phyloP scores from a whole-genome alignment of 192 early-diverging fungal species.

The Backusella tuberculispora region DNA sequence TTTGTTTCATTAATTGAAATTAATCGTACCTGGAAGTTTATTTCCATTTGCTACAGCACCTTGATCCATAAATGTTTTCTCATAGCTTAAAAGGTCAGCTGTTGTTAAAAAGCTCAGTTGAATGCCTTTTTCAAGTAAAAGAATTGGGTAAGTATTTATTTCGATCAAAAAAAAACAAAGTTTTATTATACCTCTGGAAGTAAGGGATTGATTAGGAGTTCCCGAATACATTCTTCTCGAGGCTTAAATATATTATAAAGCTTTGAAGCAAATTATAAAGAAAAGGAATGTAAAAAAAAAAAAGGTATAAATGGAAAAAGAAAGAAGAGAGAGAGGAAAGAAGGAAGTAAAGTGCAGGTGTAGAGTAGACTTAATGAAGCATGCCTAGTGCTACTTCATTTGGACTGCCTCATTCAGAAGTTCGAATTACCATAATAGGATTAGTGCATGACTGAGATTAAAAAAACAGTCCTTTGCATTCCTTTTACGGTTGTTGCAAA shows the following conservation, averaged over 20 bases:
- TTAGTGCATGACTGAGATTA: no score
- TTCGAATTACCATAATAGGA: no score
- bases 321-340: no score
- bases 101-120: conserved; percentile 43
- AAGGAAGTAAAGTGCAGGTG: no score
- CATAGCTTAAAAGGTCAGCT: conserved; percentile 44
- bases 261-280: no score
- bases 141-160: background rate
- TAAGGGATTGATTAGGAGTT: conserved; percentile 6
- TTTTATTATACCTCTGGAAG: background rate
- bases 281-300: no score
- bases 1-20: conserved; percentile 21
- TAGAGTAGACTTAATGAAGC: no score
- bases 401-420: no score
- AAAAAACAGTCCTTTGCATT: no score
- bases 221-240: conserved; percentile 8
- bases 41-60: conserved; percentile 17
- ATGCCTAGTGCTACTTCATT: no score
- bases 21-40: conserved; percentile 31
- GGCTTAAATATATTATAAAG: background rate
- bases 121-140: conserved; percentile 24
- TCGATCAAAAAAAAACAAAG: background rate
- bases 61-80: conserved; percentile 36
- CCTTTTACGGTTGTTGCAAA: no score
- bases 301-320: no score